Conservation (phyloP, 352 stramenopile species). For the Globisporangium mamillatum region DNA sequence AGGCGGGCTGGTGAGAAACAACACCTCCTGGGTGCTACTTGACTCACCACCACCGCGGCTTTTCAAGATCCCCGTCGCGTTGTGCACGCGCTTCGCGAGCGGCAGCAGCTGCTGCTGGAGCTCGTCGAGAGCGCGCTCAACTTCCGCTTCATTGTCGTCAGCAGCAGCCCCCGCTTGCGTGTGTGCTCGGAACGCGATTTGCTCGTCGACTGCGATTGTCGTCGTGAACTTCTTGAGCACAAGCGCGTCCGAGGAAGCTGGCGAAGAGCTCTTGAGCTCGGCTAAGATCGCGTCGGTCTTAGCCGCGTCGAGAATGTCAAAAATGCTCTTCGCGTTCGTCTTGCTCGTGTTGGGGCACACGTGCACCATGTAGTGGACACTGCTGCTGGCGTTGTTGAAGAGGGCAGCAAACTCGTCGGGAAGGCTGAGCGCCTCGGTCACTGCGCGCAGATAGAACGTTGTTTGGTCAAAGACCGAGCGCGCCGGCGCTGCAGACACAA, state of each 20-base stretch:
- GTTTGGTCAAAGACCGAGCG: slow-evolving; percentile 31
- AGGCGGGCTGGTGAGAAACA: neutral
- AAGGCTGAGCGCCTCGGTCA: slow-evolving; percentile 31
- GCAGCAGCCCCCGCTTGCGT: neutral
- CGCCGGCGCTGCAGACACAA: slow-evolving; percentile 32
- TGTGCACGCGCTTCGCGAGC: slow-evolving; percentile 38
- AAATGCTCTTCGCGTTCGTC: slow-evolving; percentile 18
- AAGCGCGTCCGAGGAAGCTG: slow-evolving; percentile 16
- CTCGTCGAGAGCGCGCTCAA: slow-evolving; percentile 39
- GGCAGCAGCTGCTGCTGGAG: slow-evolving; percentile 47
- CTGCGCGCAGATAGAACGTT: slow-evolving; percentile 52
- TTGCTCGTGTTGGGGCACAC: slow-evolving; percentile 26
- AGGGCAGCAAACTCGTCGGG: slow-evolving; percentile 16
- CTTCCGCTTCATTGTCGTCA: slow-evolving; percentile 12
- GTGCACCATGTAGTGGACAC: slow-evolving; percentile 45
- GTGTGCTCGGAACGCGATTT: slow-evolving; percentile 21
- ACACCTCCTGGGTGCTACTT: slow-evolving; percentile 17
- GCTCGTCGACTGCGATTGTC: slow-evolving; percentile 45
- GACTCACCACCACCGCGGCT: slow-evolving; percentile 7
- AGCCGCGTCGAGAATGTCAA: slow-evolving; percentile 36
- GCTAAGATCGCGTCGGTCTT: slow-evolving; percentile 25
- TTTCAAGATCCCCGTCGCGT: slow-evolving; percentile 32
- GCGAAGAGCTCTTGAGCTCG: slow-evolving; percentile 24
- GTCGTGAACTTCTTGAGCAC: slow-evolving; percentile 34
- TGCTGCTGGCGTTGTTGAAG: slow-evolving; percentile 5